Percentiles rank a stretch among this genome's conserved stretches.
Evolutionary conservation across 2,329 filamentous ascomycete genomes (phyloP).

Genomic region (Diaporthe ampelina): DNA sequence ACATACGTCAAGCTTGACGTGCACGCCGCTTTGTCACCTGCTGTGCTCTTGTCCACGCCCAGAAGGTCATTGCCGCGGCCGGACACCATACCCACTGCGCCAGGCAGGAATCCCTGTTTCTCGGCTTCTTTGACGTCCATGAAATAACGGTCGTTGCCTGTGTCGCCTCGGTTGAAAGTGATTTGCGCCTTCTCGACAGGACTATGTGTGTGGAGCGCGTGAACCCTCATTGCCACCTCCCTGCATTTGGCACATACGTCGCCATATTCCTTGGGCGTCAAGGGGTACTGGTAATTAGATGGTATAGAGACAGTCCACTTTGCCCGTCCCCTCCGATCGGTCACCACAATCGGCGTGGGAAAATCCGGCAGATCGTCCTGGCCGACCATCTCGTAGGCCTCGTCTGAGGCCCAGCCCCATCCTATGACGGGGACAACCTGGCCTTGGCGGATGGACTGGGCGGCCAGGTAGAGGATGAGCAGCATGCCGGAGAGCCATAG

Average conservation of each 20-base stretch:
- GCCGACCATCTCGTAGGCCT: constrained; percentile 76
- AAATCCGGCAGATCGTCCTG: constrained; percentile 77
- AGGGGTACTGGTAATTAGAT: constrained; percentile 73
- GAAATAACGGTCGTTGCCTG: constrained; percentile 73
- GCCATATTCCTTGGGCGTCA: constrained; percentile 75
- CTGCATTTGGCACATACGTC: constrained; percentile 78
- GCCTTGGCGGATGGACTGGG: constrained; percentile 50
- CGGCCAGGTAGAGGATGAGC: constrained; percentile 65
- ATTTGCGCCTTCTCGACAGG: constrained; percentile 50
- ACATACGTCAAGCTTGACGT: constrained; percentile 81
- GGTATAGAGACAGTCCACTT: constrained; percentile 90
- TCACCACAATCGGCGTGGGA: constrained; percentile 79
- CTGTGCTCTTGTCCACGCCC: constrained; percentile 59
- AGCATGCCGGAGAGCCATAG: constrained; percentile 67
- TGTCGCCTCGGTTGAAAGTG: constrained; percentile 64
- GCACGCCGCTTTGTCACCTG: constrained; percentile 71
- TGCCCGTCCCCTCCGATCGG: constrained; percentile 72
- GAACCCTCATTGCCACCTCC: constrained; percentile 72
- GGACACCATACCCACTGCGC: constrained; percentile 53
- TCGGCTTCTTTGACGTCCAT: constrained; percentile 83
- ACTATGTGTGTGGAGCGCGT: constrained; percentile 61
- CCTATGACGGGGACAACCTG: constrained; percentile 51
- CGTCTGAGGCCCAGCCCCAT: constrained; percentile 55
- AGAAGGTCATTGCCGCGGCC: constrained; percentile 55
- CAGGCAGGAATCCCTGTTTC: constrained; percentile 71